Conservation (phyloP, 768 basidiomycete genomes). For the Calocybe indica region DNA sequence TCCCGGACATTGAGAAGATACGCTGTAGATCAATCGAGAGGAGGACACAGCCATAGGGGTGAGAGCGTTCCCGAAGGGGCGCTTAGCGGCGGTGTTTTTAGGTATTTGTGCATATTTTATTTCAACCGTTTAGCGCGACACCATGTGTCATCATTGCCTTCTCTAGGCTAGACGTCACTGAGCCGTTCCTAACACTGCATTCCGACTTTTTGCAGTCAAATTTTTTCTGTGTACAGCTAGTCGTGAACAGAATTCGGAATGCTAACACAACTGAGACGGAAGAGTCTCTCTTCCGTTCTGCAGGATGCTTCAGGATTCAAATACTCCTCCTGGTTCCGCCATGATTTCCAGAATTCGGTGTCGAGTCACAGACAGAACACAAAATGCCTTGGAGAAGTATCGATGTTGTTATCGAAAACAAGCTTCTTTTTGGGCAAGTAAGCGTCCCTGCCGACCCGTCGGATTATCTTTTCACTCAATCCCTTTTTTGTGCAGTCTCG, state of each 20-base stretch:
- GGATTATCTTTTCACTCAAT: constrained; percentile 13
- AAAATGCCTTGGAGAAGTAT: constrained; percentile 63
- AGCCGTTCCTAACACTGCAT: constrained; percentile 27
- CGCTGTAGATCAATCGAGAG: no score
- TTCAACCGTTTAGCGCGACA: constrained; percentile 1
- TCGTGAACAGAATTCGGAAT: constrained; percentile 16
- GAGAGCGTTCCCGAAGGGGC: constrained; percentile 11
- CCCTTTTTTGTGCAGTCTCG: constrained; percentile 39
- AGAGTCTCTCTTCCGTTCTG: constrained; percentile 13
- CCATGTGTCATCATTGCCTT: constrained; percentile 21
- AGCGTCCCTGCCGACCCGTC: constrained; percentile 26
- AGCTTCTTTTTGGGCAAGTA: constrained; percentile 74
- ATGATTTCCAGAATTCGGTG: background rate
- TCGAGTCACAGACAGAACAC: constrained; percentile 10
- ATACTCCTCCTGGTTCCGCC: no score
- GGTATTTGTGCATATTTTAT: constrained; percentile 11
- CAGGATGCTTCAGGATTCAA: background rate
- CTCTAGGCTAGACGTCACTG: constrained; percentile 12
- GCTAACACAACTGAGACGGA: constrained; percentile 15
- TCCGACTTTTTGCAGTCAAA: constrained; percentile 11
- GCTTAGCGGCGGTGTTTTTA: constrained; percentile 10
- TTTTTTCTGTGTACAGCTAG: constrained; percentile 10
- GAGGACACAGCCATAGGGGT: constrained; percentile 12
- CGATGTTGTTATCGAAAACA: constrained; percentile 57
- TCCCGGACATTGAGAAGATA: no score